These are phyloP conservation scores for Ophiostoma ips DNA, from an alignment of 2,329 filamentous ascomycete species.

Conservation along the genomic window DNA sequence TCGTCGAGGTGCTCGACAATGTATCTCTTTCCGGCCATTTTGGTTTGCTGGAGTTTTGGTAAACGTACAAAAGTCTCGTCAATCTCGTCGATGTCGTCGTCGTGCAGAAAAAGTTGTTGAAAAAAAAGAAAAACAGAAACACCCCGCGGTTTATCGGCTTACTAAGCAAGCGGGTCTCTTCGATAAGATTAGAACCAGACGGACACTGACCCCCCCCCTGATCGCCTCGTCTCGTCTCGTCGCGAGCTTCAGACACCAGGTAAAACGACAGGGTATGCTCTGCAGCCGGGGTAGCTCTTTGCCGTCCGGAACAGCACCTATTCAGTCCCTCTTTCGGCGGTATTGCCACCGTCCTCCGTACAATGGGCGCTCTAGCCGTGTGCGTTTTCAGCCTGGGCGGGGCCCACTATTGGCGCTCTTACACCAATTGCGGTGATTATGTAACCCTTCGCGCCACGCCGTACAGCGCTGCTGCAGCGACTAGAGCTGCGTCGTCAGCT, in stretches of 20 bases:
- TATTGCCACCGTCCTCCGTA: not conserved
- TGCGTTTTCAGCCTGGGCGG: not conserved
- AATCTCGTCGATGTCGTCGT: not conserved
- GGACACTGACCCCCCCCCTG: no score
- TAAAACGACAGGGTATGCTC: no score
- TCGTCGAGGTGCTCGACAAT: constrained; percentile 95
- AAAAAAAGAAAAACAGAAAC: no score
- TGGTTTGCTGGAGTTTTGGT: not conserved
- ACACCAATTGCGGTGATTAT: constrained; percentile 2
- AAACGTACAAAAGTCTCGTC: not conserved
- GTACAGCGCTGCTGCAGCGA: no score
- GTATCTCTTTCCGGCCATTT: constrained; percentile 49
- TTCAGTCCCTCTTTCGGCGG: constrained; percentile 7
- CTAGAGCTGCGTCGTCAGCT: no score
- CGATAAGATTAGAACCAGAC: no score
- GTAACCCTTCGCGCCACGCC: not conserved
- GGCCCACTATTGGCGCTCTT: constrained; percentile 1
- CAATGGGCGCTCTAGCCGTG: not conserved
- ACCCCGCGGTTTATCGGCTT: no score
- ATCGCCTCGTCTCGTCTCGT: no score
- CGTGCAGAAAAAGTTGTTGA: no score
- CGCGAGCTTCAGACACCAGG: no score
- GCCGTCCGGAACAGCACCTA: constrained; percentile 4
- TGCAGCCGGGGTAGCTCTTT: no score
- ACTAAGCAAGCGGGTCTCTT: no score